Evolutionary conservation across 164 flowering plant genomes (phyloP).

Genomic region (grape (Vitis vinifera)): ASM3070453v1 NC_081810.1:21330001-21330500

Average conservation of each 20-base stretch:
- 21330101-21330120: no score
- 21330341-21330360: slow-evolving; percentile 2
- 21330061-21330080: no score
- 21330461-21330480: neutral
- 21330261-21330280: neutral
- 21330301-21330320: neutral
- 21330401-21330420: neutral
- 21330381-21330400: slow-evolving; percentile 13
- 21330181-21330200: neutral
- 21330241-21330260: neutral
- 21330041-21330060: no score
- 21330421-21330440: slow-evolving; percentile 2
- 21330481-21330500: neutral
- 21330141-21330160: neutral
- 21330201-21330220: neutral
- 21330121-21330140: neutral
- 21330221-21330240: neutral
- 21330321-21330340: neutral
- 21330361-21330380: slow-evolving; percentile 4
- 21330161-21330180: neutral
- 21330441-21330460: neutral
- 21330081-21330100: no score
- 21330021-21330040: no score
- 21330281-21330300: neutral
- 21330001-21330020: no score